Conservation (phyloP, 2,329 filamentous ascomycete species). For the Verticillium nonalfalfae region DNA sequence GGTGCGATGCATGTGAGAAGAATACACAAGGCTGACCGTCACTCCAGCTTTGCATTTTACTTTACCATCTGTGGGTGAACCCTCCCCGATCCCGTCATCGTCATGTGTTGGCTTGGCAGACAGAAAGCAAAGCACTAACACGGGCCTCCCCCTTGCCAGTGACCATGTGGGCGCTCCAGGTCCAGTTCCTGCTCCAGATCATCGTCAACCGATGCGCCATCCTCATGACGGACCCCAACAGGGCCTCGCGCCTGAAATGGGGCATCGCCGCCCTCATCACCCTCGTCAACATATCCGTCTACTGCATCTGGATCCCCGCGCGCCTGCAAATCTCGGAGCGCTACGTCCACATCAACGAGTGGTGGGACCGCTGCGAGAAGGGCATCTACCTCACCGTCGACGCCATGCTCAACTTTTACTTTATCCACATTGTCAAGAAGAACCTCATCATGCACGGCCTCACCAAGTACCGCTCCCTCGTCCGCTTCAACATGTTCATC, state of each 20-base stretch:
- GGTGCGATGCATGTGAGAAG: background rate
- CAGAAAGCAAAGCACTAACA: background rate
- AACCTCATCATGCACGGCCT: constrained; percentile 39
- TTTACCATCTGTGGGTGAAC: constrained; percentile 8
- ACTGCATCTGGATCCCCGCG: constrained; percentile 43
- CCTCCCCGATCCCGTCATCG: background rate
- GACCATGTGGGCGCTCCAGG: constrained; percentile 33
- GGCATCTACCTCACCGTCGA: constrained; percentile 39
- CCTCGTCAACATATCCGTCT: constrained; percentile 41
- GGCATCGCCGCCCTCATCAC: constrained; percentile 31
- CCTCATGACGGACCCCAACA: constrained; percentile 31
- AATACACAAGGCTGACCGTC: background rate
- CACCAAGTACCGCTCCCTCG: constrained; percentile 39
- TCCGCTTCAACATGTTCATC: constrained; percentile 22
- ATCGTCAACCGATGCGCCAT: constrained; percentile 47
- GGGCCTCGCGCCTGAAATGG: constrained; percentile 33
- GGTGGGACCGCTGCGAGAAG: constrained; percentile 45
- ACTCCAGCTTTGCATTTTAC: constrained; percentile 9
- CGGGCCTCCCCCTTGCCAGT: constrained; percentile 4
- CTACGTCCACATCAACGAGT: constrained; percentile 34
- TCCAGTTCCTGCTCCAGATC: constrained; percentile 46
- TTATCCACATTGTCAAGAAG: constrained; percentile 33
- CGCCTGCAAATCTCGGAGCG: constrained; percentile 31
- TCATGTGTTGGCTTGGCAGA: too few relatives aligned
- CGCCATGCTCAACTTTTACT: constrained; percentile 38